phyloP scores from a whole-genome alignment of 176 grass and related monocot genomes.

The Stipa capillata region DNA sequence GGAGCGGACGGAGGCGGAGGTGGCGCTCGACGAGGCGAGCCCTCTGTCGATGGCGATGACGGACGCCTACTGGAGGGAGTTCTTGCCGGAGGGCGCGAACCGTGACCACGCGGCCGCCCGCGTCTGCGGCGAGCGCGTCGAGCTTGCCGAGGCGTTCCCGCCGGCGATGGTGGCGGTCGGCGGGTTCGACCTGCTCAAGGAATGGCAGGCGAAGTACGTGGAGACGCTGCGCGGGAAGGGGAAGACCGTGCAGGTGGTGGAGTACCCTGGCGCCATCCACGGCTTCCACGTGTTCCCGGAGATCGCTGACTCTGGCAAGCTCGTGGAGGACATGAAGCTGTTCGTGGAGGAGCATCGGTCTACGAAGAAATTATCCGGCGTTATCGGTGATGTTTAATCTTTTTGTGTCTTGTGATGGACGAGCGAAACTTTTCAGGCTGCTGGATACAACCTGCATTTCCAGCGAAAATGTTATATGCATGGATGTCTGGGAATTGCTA shows the following conservation, averaged over 20 bases:
- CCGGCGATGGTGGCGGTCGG: slow-evolving; percentile 28
- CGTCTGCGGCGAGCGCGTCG: background rate
- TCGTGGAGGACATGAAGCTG: slow-evolving; percentile 35
- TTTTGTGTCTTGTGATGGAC: too few species aligned
- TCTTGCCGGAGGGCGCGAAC: slow-evolving; percentile 25
- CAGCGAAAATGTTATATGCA: too few species aligned
- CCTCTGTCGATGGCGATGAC: slow-evolving; percentile 5
- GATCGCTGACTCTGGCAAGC: slow-evolving; percentile 3
- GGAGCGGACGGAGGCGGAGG: slow-evolving; percentile 30
- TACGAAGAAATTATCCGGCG: too few species aligned
- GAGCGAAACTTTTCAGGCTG: too few species aligned
- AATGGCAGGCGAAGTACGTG: slow-evolving; percentile 40
- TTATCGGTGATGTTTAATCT: too few species aligned
- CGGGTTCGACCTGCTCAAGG: slow-evolving; percentile 35
- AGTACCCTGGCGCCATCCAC: slow-evolving; percentile 34
- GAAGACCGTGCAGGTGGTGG: background rate
- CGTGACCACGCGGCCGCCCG: slow-evolving; percentile 28
- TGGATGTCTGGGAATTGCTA: too few species aligned
- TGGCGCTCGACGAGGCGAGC: background rate
- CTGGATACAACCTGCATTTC: too few species aligned
- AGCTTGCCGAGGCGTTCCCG: slow-evolving; percentile 30
- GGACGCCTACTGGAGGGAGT: slow-evolving; percentile 34
- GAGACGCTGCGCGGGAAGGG: slow-evolving; percentile 17
- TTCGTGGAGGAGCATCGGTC: slow-evolving; percentile 28
- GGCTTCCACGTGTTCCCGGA: slow-evolving; percentile 40